These are phyloP conservation scores for Hippophae gyantsensis DNA, from an alignment of 306 rosid genomes.

Conservation along the genomic window DNA sequence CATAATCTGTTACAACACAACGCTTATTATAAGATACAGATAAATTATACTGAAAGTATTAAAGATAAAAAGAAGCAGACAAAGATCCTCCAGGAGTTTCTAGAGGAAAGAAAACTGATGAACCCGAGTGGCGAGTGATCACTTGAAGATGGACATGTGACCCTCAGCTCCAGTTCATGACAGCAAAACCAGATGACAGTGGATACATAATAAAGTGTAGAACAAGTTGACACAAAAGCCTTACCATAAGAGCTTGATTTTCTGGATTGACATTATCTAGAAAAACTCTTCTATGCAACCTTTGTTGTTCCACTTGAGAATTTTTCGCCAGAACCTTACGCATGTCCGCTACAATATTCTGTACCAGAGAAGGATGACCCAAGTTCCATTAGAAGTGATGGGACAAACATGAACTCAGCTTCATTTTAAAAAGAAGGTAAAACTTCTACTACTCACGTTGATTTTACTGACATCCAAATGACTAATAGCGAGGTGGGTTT, in stretches of 20 bases:
- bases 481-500: slow-evolving; percentile 79
- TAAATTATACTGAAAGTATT: slow-evolving; percentile 4
- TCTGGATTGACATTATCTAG: slow-evolving; percentile 66
- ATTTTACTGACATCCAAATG: slow-evolving; percentile 91
- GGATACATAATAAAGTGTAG: background rate
- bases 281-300: slow-evolving; percentile 92
- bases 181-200: background rate
- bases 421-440: slow-evolving; percentile 15
- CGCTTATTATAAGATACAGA: background rate
- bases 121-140: no score
- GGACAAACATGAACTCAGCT: slow-evolving; percentile 13
- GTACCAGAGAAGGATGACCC: slow-evolving; percentile 16
- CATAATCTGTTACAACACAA: slow-evolving; percentile 56
- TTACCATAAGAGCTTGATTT: slow-evolving; percentile 83
- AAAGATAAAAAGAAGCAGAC: background rate
- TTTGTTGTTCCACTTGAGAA: slow-evolving; percentile 98
- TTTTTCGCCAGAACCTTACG: slow-evolving; percentile 94
- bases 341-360: slow-evolving; percentile 96
- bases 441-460: slow-evolving; percentile 61
- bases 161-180: no score
- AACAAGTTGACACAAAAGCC: slow-evolving; percentile 13
- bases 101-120: no score
- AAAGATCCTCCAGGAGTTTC: background rate
- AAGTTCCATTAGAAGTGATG: slow-evolving; percentile 16
- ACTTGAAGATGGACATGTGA: no score